These are phyloP conservation scores for Kodamaea derodonti DNA, from an alignment of 1,139 yeast species.

Conservation along the genomic window DNA sequence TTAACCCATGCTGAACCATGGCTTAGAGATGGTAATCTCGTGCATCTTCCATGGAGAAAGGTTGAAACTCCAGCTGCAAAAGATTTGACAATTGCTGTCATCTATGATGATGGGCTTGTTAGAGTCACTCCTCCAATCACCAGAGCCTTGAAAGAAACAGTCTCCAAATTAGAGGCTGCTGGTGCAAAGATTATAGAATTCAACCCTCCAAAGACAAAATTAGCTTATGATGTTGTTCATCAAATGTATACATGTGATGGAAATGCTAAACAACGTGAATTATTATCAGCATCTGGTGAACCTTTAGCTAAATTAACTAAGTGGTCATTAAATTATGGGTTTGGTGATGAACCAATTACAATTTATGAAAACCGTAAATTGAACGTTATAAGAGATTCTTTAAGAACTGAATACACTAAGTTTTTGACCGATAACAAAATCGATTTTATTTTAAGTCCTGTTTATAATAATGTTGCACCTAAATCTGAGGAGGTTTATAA, in stretches of 20 bases:
- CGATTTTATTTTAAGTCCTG: slow-evolving; percentile 67
- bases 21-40: slow-evolving; percentile 53
- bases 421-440: slow-evolving; percentile 52
- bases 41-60: slow-evolving; percentile 62
- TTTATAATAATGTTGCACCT: slow-evolving; percentile 71
- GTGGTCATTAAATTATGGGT: slow-evolving; percentile 56
- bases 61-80: slow-evolving; percentile 32
- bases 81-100: slow-evolving; percentile 32
- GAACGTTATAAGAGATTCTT: slow-evolving; percentile 46
- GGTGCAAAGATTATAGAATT: slow-evolving; percentile 28
- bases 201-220: slow-evolving; percentile 48
- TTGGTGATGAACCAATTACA: slow-evolving; percentile 42
- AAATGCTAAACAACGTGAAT: slow-evolving; percentile 47
- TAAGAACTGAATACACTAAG: slow-evolving; percentile 53
- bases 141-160: slow-evolving; percentile 19
- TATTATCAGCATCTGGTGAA: slow-evolving; percentile 61
- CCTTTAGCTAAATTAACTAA: slow-evolving; percentile 58
- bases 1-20: slow-evolving; percentile 67
- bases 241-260: slow-evolving; percentile 58
- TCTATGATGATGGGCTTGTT: slow-evolving; percentile 39
- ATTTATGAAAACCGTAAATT: slow-evolving; percentile 47
- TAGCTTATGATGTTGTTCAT: slow-evolving; percentile 50
- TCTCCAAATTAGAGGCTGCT: slow-evolving; percentile 14
- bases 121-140: slow-evolving; percentile 54
- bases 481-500: slow-evolving; percentile 59